Evolutionary conservation across 306 rosid genomes (phyloP).

Genomic region (Aeschynomene evenia): DNA sequence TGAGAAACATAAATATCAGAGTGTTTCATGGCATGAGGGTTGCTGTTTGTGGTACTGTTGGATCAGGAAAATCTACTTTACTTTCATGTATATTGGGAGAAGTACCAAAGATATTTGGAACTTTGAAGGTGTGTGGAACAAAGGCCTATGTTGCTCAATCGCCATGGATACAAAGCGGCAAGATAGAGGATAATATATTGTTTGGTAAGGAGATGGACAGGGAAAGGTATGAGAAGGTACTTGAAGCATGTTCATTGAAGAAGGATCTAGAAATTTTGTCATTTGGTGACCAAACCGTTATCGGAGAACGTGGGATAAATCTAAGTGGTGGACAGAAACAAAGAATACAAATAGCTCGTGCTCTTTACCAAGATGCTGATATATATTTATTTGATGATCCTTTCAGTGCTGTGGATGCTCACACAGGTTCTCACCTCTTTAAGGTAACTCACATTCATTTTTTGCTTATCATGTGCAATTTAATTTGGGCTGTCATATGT

Average conservation of each 20-base stretch:
- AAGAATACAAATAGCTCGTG: constrained; percentile 72
- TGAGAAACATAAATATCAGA: constrained; percentile 24
- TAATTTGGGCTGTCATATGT: too few species aligned
- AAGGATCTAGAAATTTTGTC: constrained; percentile 61
- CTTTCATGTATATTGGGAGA: constrained; percentile 34
- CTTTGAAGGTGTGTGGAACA: constrained; percentile 28
- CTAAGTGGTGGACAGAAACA: constrained; percentile 74
- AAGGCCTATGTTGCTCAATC: constrained; percentile 39
- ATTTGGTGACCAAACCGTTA: constrained; percentile 70
- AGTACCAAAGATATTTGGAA: constrained; percentile 29
- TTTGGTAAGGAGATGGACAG: constrained; percentile 58
- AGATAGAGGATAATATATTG: constrained; percentile 33
- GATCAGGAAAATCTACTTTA: constrained; percentile 38
- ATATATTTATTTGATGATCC: constrained; percentile 77
- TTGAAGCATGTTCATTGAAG: constrained; percentile 61
- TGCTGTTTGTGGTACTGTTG: constrained; percentile 38
- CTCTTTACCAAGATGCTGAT: constrained; percentile 68
- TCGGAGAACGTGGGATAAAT: constrained; percentile 75
- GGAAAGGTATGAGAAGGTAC: constrained; percentile 58
- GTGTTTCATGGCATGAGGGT: constrained; percentile 31
- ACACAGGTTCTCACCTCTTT: constrained; percentile 76
- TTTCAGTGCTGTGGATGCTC: constrained; percentile 80
- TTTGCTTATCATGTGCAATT: too few species aligned
- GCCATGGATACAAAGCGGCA: constrained; percentile 38
- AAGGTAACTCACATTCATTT: constrained; percentile 40